These are phyloP conservation scores for Saccharomycopsis oosterbeekiorum DNA, from an alignment of 805 yeast species.

Conservation along the genomic window DNA sequence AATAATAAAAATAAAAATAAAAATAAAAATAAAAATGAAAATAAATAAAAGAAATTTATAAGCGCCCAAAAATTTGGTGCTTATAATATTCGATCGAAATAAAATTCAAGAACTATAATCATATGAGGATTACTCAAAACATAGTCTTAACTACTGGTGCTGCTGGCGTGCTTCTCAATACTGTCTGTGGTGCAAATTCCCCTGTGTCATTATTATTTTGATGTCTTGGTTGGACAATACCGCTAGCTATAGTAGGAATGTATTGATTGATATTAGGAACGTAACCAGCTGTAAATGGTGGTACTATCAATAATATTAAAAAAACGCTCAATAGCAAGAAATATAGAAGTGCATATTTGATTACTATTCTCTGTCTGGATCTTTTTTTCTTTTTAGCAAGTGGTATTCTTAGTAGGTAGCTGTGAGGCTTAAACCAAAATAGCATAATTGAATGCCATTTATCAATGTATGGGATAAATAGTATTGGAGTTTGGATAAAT, in stretches of 20 bases:
- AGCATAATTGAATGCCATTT: constrained; percentile 97
- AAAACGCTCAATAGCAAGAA: constrained; percentile 60
- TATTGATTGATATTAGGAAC: constrained; percentile 29
- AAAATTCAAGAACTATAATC: background rate
- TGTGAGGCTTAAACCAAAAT: constrained; percentile 96
- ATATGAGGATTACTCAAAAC: background rate
- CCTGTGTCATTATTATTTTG: constrained; percentile 66
- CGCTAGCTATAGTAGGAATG: constrained; percentile 38
- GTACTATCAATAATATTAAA: constrained; percentile 74
- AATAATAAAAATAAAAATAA: background rate
- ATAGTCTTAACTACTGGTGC: constrained; percentile 47
- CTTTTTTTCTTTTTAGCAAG: constrained; percentile 93
- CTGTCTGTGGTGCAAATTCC: constrained; percentile 5
- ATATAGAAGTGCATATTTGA: constrained; percentile 81
- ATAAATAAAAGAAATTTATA: background rate
- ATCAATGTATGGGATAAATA: constrained; percentile 80
- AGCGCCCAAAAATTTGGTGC: background rate
- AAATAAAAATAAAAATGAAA: background rate
- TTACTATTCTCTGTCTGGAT: constrained; percentile 94
- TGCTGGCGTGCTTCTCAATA: constrained; percentile 41
- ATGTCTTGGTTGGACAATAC: constrained; percentile 81
- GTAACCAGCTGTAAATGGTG: constrained; percentile 72
- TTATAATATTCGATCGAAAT: background rate
- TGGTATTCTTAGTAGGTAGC: constrained; percentile 97
- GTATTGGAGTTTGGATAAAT: constrained; percentile 81